Evolutionary conservation across 176 grass and related monocot genomes (phyloP).

Genomic region (Oryza glaberrima): DNA sequence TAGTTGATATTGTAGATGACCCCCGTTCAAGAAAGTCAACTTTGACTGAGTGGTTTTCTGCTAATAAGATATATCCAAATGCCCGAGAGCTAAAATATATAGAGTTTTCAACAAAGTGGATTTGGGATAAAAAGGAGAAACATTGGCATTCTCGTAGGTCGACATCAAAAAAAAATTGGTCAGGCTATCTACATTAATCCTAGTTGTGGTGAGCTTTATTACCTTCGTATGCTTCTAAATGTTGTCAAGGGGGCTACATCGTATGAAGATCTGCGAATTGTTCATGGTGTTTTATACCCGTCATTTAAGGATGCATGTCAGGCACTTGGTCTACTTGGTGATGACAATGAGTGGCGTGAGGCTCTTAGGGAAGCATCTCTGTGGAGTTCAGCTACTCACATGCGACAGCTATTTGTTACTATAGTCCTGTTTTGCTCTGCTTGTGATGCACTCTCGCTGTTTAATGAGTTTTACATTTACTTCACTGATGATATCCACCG

Average conservation of each 20-base stretch:
- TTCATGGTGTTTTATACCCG: no score
- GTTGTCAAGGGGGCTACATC: slow-evolving; percentile 1
- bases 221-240: slow-evolving; percentile 34
- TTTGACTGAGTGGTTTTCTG: neutral
- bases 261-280: neutral
- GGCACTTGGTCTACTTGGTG: no score
- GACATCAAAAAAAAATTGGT: neutral
- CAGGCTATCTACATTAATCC: slow-evolving; percentile 36
- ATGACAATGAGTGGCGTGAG: slow-evolving; percentile 41
- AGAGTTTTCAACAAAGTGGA: slow-evolving; percentile 28
- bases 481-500: slow-evolving; percentile 22
- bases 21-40: no score
- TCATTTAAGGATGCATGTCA: no score
- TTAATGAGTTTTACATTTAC: neutral
- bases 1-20: no score
- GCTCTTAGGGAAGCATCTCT: slow-evolving; percentile 10
- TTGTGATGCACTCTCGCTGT: neutral
- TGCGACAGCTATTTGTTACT: slow-evolving; percentile 18
- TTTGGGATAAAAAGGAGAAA: neutral
- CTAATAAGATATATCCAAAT: neutral
- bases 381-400: neutral
- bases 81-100: slow-evolving; percentile 16
- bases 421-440: slow-evolving; percentile 19
- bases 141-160: neutral
- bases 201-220: slow-evolving; percentile 32